These are phyloP conservation scores for Exsudoporus floridanus DNA, from an alignment of 1,284 basidiomycete species.

Conservation along the genomic window DNA sequence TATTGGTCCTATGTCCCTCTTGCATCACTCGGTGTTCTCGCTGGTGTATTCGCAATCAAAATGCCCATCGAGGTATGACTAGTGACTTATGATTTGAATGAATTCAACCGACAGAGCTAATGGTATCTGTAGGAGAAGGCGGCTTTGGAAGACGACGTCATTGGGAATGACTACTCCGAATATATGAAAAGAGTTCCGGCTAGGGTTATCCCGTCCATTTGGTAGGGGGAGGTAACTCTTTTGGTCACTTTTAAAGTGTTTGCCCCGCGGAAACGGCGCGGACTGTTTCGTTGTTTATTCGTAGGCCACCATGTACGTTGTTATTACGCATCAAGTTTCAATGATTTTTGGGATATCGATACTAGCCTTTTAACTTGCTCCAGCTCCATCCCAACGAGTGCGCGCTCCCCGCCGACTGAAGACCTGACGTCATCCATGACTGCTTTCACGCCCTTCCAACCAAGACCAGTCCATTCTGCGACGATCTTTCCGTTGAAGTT, in stretches of 20 bases:
- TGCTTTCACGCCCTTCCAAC: slow-evolving; percentile 48
- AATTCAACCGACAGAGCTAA: slow-evolving; percentile 4
- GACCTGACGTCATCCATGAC: slow-evolving; percentile 50
- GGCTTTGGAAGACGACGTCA: slow-evolving; percentile 30
- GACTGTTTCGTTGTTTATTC: not conserved
- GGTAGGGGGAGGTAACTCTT: slow-evolving; percentile 25
- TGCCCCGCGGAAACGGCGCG: not conserved
- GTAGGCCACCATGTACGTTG: slow-evolving; percentile 6
- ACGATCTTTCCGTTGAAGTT: slow-evolving; percentile 53
- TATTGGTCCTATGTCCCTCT: slow-evolving; percentile 40
- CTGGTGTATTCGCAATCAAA: slow-evolving; percentile 31
- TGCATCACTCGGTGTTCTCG: slow-evolving; percentile 24
- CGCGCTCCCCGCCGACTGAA: slow-evolving; percentile 39
- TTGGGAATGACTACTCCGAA: slow-evolving; percentile 33
- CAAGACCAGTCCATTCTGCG: slow-evolving; percentile 52
- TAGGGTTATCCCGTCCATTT: slow-evolving; percentile 37
- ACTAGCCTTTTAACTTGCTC: slow-evolving; percentile 36
- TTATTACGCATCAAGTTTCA: slow-evolving; percentile 20
- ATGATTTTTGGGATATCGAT: slow-evolving; percentile 25
- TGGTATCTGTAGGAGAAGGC: slow-evolving; percentile 27
- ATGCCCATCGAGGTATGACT: slow-evolving; percentile 40
- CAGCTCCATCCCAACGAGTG: slow-evolving; percentile 37
- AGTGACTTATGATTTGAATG: not conserved
- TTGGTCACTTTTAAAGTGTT: not conserved
- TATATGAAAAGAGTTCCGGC: slow-evolving; percentile 36